phyloP scores from a whole-genome alignment of 1,284 basidiomycete species.

The Coniferiporia sulphurascens region DNA sequence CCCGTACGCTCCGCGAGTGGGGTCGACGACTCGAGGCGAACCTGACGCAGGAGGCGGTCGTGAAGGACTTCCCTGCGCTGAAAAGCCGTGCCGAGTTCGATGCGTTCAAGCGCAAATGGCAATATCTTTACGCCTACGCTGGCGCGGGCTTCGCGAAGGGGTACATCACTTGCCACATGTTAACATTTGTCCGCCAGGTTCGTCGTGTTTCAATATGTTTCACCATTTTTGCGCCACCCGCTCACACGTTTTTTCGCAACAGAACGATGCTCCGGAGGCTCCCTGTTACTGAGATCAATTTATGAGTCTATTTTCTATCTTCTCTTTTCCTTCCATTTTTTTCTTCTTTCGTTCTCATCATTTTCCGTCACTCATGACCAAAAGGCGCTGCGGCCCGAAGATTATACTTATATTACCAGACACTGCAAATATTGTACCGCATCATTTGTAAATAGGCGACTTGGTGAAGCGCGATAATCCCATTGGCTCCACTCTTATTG shows the following conservation, averaged over 20 bases:
- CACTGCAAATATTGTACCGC: neutral
- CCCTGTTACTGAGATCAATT: neutral
- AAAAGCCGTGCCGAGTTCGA: slow-evolving; percentile 19
- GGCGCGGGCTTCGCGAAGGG: slow-evolving; percentile 27
- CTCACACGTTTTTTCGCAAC: neutral
- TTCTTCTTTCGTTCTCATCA: neutral
- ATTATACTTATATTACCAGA: neutral
- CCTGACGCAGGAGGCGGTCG: slow-evolving; percentile 19
- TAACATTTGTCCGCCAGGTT: slow-evolving; percentile 25
- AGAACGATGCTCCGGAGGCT: neutral
- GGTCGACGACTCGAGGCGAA: slow-evolving; percentile 26
- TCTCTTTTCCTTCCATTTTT: neutral
- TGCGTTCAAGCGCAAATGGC: slow-evolving; percentile 28
- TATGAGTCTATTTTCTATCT: neutral
- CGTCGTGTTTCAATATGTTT: slow-evolving; percentile 14
- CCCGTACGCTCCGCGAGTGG: slow-evolving; percentile 49
- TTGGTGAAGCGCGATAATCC: neutral
- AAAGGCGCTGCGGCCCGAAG: neutral
- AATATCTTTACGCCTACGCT: slow-evolving; percentile 28
- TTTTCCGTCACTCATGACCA: neutral
- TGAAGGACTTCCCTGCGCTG: slow-evolving; percentile 20
- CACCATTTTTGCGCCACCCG: neutral
- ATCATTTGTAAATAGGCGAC: neutral
- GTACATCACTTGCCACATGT: slow-evolving; percentile 25
- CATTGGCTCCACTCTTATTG: neutral